A percentile compares a stretch with the other conserved stretches of the same genome.
These are phyloP conservation scores for Bruguiera gymnorhiza DNA, from an alignment of 345 rosid species.

Conservation along the genomic window DNA sequence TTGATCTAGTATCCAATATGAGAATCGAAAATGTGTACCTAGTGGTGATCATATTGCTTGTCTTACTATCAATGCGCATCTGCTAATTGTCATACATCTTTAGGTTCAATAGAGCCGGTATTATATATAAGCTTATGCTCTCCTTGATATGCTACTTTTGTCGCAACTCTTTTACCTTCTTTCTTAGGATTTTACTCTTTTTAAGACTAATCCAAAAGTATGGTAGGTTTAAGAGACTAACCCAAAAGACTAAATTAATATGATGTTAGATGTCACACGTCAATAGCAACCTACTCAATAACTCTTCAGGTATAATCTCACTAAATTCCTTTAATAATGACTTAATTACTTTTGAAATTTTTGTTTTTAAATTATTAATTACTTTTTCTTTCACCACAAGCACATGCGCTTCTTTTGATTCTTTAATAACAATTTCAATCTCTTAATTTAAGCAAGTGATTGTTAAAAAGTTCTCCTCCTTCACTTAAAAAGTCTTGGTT, in stretches of 20 bases:
- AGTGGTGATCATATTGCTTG: background rate
- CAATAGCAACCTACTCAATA: background rate
- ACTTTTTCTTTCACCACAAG: no score
- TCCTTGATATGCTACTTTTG: background rate
- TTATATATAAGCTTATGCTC: no score
- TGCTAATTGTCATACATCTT: constrained; percentile 1
- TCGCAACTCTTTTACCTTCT: background rate
- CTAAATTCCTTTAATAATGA: background rate
- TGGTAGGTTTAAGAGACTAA: no score
- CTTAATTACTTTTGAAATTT: background rate
- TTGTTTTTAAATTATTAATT: no score
- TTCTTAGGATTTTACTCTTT: no score
- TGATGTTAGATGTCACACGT: background rate
- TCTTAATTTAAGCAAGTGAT: background rate
- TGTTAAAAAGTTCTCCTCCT: background rate
- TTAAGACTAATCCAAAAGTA: no score
- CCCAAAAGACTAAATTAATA: background rate
- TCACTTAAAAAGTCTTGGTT: background rate
- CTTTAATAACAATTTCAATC: background rate
- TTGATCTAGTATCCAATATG: background rate
- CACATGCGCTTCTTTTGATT: background rate
- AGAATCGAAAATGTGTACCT: background rate
- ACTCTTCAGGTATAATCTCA: background rate
- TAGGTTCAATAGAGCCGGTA: background rate
- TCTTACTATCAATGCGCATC: background rate